These are phyloP conservation scores for Paralagenidium karlingii DNA, from an alignment of 352 stramenopile species.

Conservation along the genomic window DNA sequence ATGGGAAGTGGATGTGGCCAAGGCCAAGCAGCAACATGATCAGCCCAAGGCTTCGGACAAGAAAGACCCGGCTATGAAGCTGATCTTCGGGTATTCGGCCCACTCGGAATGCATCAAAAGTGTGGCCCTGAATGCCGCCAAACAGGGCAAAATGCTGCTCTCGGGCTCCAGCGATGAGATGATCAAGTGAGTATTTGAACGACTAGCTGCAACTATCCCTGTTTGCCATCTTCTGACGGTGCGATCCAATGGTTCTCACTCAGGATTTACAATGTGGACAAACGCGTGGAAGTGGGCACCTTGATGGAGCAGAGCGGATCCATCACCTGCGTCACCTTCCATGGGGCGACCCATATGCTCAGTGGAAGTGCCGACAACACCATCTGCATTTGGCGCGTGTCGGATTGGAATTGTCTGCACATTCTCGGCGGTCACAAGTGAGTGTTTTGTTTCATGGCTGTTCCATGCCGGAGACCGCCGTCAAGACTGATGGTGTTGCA, in stretches of 20 bases:
- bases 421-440: conserved; percentile 83
- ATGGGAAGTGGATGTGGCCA: conserved; percentile 29
- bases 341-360: conserved; percentile 75
- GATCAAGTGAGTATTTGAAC: conserved; percentile 54
- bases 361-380: conserved; percentile 81
- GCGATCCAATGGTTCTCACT: neutral
- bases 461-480: too few species aligned
- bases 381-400: conserved; percentile 84
- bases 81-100: conserved; percentile 74
- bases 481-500: neutral
- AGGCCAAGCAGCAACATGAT: neutral
- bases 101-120: conserved; percentile 82
- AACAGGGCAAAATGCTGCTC: conserved; percentile 71
- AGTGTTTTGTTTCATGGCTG: conserved; percentile 3
- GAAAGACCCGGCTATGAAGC: conserved; percentile 40
- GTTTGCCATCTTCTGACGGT: neutral
- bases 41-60: conserved; percentile 12
- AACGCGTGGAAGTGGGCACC: conserved; percentile 75
- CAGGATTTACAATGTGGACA: conserved; percentile 84
- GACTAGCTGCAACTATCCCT: neutral
- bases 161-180: conserved; percentile 76
- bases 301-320: conserved; percentile 80
- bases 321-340: conserved; percentile 81
- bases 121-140: conserved; percentile 63
- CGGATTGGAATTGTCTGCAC: conserved; percentile 83